Evolutionary conservation across 352 stramenopile genomes (phyloP).

Genomic region (Pythium insidiosum): DNA sequence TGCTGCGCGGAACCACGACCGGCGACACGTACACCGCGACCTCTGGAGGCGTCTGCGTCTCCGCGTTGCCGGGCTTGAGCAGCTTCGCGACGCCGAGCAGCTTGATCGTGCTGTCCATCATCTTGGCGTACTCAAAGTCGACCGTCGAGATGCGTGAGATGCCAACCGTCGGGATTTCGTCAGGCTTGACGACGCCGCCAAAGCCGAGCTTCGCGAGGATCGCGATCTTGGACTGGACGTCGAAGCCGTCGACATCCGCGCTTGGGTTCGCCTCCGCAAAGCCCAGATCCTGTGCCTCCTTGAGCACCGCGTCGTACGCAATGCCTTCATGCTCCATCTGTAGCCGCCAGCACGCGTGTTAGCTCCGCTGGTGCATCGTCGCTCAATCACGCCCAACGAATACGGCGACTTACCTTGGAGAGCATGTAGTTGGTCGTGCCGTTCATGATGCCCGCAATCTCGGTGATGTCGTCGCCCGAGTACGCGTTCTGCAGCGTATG

Average conservation of each 20-base stretch:
- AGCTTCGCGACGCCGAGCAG: slow-evolving; percentile 86
- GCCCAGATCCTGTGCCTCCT: slow-evolving; percentile 90
- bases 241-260: slow-evolving; percentile 93
- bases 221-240: slow-evolving; percentile 95
- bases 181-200: slow-evolving; percentile 80
- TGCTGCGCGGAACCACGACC: slow-evolving; percentile 83
- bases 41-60: slow-evolving; percentile 57
- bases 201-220: slow-evolving; percentile 94
- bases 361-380: neutral
- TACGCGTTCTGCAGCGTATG: slow-evolving; percentile 92
- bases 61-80: slow-evolving; percentile 65
- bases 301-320: slow-evolving; percentile 90
- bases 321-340: slow-evolving; percentile 91
- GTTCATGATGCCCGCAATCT: slow-evolving; percentile 96
- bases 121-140: slow-evolving; percentile 96
- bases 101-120: slow-evolving; percentile 96
- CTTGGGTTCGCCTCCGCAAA: slow-evolving; percentile 94
- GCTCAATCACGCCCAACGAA: no score
- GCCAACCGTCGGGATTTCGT: slow-evolving; percentile 88
- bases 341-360: neutral
- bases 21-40: slow-evolving; percentile 93
- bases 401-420: slow-evolving; percentile 87
- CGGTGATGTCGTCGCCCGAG: slow-evolving; percentile 87
- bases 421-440: slow-evolving; percentile 98
- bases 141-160: slow-evolving; percentile 89